Percentiles rank a stretch among this genome's conserved stretches.
Conservation (phyloP, 129 eudicot genomes). For the Saposhnikovia divaricata region DNA sequence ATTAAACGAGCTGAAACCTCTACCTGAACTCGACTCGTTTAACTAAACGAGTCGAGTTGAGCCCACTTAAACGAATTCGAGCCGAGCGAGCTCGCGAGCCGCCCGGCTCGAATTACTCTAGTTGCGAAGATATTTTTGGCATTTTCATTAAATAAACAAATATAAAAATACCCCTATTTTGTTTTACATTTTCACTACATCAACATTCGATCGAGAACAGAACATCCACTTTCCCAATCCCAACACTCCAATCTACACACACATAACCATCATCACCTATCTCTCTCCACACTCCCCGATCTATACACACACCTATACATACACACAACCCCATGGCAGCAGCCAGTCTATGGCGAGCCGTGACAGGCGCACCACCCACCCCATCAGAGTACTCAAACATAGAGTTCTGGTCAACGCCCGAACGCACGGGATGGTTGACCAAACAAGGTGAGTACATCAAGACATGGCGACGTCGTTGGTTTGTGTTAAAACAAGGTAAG, state of each 20-base stretch:
- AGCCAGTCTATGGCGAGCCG: conserved; percentile 15
- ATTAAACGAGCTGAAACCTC: too few relatives aligned
- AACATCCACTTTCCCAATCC: conserved; percentile 4
- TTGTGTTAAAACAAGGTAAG: conserved; percentile 37
- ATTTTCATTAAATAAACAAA: not conserved
- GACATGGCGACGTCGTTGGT: conserved; percentile 43
- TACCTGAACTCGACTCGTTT: too few relatives aligned
- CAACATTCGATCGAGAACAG: not conserved
- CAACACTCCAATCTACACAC: not conserved
- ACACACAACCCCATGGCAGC: not conserved
- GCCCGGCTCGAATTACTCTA: too few relatives aligned
- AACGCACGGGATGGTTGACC: conserved; percentile 38
- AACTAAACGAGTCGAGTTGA: too few relatives aligned
- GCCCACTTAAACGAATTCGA: too few relatives aligned
- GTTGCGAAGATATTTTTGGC: not conserved
- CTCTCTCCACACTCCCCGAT: not conserved
- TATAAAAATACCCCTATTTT: not conserved
- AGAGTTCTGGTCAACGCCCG: conserved; percentile 34
- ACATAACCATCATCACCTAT: not conserved
- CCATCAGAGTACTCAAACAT: conserved; percentile 18
- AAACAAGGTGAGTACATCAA: conserved; percentile 49
- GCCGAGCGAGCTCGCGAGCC: too few relatives aligned
- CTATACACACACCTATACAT: not conserved
- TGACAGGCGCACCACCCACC: conserved; percentile 13
- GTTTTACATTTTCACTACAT: not conserved